Base-by-base conservation (phyloP, 148 eudicot genomes). In the Persicaria tinctoria region DNA sequence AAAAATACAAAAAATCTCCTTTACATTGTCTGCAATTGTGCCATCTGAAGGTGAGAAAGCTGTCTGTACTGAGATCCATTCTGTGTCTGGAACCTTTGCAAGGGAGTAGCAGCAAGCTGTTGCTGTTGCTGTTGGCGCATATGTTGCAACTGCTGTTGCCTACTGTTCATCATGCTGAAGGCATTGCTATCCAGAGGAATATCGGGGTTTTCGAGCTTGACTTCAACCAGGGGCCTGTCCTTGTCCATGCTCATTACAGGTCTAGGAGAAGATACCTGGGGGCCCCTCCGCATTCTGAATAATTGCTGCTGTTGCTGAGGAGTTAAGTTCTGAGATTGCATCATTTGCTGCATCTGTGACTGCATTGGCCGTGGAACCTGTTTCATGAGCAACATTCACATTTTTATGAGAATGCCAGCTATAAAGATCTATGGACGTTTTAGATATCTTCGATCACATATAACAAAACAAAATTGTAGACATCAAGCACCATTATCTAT, bases 161-260 rank as follows among this genome's bases (percentile, higher is more conserved):
- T 84, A 69, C 73, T 74, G 74, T 83, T 89, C 73, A 91, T 82
- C 75, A 86, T 57, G 53, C 74, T 74, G 18, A 85, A 85, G 76
- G 88, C 51, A 84, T 83, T 91, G 79, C 73, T 76, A 68, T 94
- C 97, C 80, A 84, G 32, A 38, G 92, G 91, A 71, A 85, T 76
- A 70, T 95, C 98, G 5, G 96, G 90, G 78, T 89, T 86, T 81
- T 95, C 99, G 73, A 86, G 75, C 89, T 95, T 95, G 59, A 95
- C 99, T 82, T 95, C 89, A 75, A 90, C 86, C 80, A 95, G 68
- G 73, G 99, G 86, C 59, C 94, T 89, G 54, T 83, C 87, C 60
- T 88, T 90, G 69, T 92, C 93, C 78, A 84, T 80, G 71, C 27
- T 86, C 85, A 82, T 80, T 23, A 70, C 81, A 64, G 93, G 88